These are phyloP conservation scores for Catenaria anguillulae DNA, from an alignment of 371 early-diverging fungal species.

Conservation along the genomic window DNA sequence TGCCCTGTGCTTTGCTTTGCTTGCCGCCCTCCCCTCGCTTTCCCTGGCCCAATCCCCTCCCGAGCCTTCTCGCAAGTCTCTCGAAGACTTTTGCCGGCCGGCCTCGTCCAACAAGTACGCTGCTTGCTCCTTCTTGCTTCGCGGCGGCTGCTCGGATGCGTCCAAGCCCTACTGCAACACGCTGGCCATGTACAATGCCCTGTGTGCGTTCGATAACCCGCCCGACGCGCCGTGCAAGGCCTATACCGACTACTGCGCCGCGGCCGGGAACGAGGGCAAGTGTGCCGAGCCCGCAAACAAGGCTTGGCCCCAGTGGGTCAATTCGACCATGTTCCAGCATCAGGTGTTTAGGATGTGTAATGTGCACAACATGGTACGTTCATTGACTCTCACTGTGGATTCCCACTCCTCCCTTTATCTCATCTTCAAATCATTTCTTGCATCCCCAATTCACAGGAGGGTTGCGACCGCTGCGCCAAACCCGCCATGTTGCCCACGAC, in stretches of 20 bases:
- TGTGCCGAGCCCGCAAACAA: background rate
- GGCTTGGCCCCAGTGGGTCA: background rate
- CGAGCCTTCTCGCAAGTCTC: background rate
- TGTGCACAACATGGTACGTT: constrained; percentile 3
- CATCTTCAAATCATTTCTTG: too few relatives aligned
- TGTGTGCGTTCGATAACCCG: background rate
- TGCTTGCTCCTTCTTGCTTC: background rate
- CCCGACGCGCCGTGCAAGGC: background rate
- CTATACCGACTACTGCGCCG: background rate
- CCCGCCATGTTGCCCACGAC: background rate
- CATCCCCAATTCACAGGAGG: too few relatives aligned
- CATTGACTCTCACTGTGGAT: background rate
- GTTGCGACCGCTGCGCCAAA: background rate
- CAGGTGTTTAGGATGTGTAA: background rate
- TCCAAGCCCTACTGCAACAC: background rate
- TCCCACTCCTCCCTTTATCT: too few relatives aligned
- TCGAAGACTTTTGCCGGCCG: background rate
- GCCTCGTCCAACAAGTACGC: background rate
- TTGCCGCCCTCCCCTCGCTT: background rate
- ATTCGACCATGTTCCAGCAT: background rate
- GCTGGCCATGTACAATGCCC: background rate
- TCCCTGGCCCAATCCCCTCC: background rate
- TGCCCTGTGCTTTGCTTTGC: background rate
- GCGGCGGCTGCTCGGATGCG: background rate
- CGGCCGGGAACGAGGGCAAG: background rate